Conservation (phyloP, 2,329 filamentous ascomycete genomes). For the Fusarium pininemorale region DNA sequence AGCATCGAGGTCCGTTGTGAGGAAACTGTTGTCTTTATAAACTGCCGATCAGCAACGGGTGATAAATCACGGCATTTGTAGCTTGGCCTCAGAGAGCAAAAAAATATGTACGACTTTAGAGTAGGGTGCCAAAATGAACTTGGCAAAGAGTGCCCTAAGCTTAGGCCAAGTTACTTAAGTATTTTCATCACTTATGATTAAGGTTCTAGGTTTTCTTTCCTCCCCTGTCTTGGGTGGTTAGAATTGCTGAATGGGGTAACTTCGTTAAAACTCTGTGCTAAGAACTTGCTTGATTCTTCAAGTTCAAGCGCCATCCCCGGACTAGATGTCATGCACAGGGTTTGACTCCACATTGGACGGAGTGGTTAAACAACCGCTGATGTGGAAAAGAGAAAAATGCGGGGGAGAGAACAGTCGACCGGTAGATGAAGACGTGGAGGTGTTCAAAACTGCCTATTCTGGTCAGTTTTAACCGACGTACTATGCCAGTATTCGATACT, state of each 20-base stretch:
- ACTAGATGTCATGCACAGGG: slow-evolving; percentile 1
- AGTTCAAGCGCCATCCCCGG: neutral
- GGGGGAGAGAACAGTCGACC: neutral
- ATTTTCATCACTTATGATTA: too few species aligned
- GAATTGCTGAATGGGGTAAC: neutral
- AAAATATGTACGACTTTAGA: too few species aligned
- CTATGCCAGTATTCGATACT: neutral
- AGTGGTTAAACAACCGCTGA: neutral
- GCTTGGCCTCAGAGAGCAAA: too few species aligned
- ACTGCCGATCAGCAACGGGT: neutral
- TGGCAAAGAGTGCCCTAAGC: accelerated
- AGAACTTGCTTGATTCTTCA: neutral
- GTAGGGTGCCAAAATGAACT: too few species aligned
- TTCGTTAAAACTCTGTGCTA: neutral
- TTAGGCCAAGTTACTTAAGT: too few species aligned
- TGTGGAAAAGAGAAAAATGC: neutral
- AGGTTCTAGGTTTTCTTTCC: too few species aligned
- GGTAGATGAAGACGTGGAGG: neutral
- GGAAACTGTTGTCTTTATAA: neutral
- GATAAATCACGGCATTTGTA: neutral
- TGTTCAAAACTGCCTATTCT: neutral
- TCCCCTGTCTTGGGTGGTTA: neutral
- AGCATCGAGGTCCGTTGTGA: neutral
- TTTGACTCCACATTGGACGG: neutral
- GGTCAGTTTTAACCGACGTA: neutral